Evolutionary conservation across 768 basidiomycete genomes (phyloP).

Genomic region (Lactarius sanguifluus): DNA sequence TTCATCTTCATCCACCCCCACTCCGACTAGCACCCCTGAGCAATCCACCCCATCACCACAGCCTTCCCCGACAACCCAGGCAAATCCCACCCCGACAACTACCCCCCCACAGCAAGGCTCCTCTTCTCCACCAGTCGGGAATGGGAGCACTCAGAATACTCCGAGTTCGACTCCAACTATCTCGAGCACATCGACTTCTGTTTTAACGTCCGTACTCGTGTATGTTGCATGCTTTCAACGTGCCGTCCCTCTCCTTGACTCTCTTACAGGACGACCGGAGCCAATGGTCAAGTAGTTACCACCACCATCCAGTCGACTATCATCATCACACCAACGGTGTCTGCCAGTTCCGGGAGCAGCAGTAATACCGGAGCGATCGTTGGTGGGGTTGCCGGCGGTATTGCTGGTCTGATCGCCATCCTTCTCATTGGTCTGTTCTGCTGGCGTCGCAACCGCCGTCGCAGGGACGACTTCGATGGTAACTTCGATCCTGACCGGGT

Average conservation of each 20-base stretch:
- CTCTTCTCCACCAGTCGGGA: background rate
- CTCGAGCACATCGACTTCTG: conserved; percentile 13
- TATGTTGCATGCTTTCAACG: background rate
- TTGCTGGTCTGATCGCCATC: conserved; percentile 29
- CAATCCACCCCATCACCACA: background rate
- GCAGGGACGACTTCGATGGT: conserved; percentile 48
- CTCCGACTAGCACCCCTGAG: background rate
- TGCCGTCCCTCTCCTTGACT: background rate
- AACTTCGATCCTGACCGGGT: conserved; percentile 51
- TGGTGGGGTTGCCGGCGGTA: conserved; percentile 36
- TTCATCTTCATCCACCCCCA: background rate
- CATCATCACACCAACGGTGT: conserved; percentile 30
- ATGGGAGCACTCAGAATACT: background rate
- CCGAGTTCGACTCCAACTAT: background rate
- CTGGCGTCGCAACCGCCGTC: conserved; percentile 35
- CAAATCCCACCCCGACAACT: background rate
- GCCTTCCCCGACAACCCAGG: background rate
- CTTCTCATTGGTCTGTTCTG: conserved; percentile 34
- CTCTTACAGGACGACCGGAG: conserved; percentile 18
- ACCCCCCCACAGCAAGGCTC: background rate
- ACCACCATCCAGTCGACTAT: conserved; percentile 26
- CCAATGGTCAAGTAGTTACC: conserved; percentile 23
- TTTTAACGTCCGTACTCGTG: conserved; percentile 10
- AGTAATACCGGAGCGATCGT: conserved; percentile 34
- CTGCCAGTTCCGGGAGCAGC: conserved; percentile 15